These are phyloP conservation scores for Paspalum notatum DNA, from an alignment of 176 grass and related monocot species.

Conservation along the genomic window DNA sequence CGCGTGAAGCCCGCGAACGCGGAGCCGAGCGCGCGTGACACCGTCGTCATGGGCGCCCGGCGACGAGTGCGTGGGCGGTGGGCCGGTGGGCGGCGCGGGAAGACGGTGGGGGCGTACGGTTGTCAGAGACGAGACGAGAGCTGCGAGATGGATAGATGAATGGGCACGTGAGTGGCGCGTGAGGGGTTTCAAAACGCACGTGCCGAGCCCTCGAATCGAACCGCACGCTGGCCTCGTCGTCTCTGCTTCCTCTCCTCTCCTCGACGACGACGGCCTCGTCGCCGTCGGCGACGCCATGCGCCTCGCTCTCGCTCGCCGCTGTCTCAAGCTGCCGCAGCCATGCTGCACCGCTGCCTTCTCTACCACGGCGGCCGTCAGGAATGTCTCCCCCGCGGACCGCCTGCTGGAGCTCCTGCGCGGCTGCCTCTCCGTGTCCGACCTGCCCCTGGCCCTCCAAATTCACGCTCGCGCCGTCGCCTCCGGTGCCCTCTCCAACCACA, in stretches of 20 bases:
- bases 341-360: neutral
- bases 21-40: conserved; percentile 64
- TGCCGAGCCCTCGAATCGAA: neutral
- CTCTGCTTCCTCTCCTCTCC: neutral
- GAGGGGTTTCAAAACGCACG: neutral
- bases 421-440: conserved; percentile 51
- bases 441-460: conserved; percentile 59
- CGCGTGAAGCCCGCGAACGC: conserved; percentile 59
- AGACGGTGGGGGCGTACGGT: conserved; percentile 26
- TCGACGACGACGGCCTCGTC: conserved; percentile 1
- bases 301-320: neutral
- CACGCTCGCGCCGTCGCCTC: conserved; percentile 66
- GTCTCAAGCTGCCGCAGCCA: neutral
- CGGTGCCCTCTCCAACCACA: conserved; percentile 24
- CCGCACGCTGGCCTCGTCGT: neutral
- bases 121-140: conserved; percentile 27
- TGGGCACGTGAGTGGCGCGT: conserved; percentile 49
- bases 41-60: conserved; percentile 52
- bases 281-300: conserved; percentile 34
- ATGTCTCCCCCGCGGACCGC: neutral
- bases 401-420: conserved; percentile 58
- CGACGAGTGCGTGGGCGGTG: neutral
- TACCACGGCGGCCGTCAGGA: neutral
- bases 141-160: conserved; percentile 40
- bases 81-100: conserved; percentile 8